Conservation (phyloP, 768 basidiomycete genomes). For the Trametes cinnabarina region DNA sequence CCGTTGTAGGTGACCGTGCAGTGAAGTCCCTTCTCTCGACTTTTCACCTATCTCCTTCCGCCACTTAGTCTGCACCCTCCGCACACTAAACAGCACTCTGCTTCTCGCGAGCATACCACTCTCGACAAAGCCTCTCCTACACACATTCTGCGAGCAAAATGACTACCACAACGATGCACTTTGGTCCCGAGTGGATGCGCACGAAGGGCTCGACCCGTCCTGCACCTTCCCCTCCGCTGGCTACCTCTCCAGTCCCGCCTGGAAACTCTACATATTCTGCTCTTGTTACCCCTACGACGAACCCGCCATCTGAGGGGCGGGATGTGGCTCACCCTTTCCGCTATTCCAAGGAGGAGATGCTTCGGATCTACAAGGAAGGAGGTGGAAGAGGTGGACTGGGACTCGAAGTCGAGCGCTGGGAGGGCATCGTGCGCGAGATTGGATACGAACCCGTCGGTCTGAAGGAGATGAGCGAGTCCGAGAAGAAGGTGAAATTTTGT, state of each 20-base stretch:
- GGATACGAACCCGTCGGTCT: conserved; percentile 70
- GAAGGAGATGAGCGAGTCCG: conserved; percentile 76
- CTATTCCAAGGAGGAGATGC: conserved; percentile 83
- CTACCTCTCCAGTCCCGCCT: conserved; percentile 38
- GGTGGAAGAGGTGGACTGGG: conserved; percentile 71
- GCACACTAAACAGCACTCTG: conserved; percentile 9
- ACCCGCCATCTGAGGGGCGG: conserved; percentile 49
- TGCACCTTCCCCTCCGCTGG: conserved; percentile 54
- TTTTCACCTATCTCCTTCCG: conserved; percentile 19
- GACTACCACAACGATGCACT: conserved; percentile 75
- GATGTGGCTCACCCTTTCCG: conserved; percentile 78
- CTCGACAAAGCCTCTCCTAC: conserved; percentile 6
- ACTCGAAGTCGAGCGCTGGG: conserved; percentile 85
- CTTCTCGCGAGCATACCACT: conserved; percentile 6
- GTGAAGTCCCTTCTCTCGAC: conserved; percentile 8
- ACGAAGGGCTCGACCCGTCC: conserved; percentile 60
- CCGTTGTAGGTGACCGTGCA: neutral
- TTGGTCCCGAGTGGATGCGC: conserved; percentile 93
- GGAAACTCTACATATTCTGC: conserved; percentile 70
- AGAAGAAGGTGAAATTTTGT: conserved; percentile 72
- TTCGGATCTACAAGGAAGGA: conserved; percentile 80
- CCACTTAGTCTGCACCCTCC: conserved; percentile 12
- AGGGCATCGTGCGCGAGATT: conserved; percentile 80
- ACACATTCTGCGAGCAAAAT: conserved; percentile 33
- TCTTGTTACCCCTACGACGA: conserved; percentile 55